Conservation (phyloP, 768 basidiomycete species). For the Pleurotus eryngii region DNA sequence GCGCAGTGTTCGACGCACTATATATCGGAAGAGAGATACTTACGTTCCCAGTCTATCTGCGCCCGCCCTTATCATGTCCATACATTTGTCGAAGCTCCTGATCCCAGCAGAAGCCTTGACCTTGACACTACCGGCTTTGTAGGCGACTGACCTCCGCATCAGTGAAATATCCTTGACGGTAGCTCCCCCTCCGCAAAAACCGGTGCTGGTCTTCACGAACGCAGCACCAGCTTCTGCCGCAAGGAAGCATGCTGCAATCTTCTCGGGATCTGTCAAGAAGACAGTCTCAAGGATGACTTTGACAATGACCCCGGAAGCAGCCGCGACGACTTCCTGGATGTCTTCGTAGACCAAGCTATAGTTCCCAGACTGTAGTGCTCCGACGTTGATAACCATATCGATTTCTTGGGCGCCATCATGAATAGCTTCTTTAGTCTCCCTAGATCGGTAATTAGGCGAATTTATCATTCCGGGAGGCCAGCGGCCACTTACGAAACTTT, state of each 20-base stretch:
- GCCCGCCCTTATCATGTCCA: constrained; percentile 45
- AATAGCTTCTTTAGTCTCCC: constrained; percentile 46
- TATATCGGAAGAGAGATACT: constrained; percentile 11
- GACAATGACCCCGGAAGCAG: constrained; percentile 30
- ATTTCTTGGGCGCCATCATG: constrained; percentile 46
- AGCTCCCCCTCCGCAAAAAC: constrained; percentile 47
- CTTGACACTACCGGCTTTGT: constrained; percentile 33
- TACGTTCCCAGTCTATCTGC: constrained; percentile 55
- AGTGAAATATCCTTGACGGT: constrained; percentile 40
- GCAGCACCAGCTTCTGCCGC: constrained; percentile 48
- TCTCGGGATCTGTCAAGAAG: constrained; percentile 41
- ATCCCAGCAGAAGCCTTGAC: constrained; percentile 54
- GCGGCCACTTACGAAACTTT: constrained; percentile 40
- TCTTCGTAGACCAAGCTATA: constrained; percentile 37
- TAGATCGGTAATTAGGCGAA: constrained; percentile 10
- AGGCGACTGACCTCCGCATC: constrained; percentile 38
- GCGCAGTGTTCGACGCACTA: too few relatives aligned
- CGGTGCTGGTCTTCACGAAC: constrained; percentile 55
- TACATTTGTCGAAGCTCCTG: constrained; percentile 40
- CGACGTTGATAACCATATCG: constrained; percentile 50
- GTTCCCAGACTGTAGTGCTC: constrained; percentile 36
- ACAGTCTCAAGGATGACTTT: constrained; percentile 54
- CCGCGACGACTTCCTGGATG: constrained; percentile 34
- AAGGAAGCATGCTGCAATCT: constrained; percentile 43
- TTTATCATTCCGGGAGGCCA: background rate